Evolutionary conservation across 495 filamentous ascomycete species (phyloP), one percentile per base, ranked within the genome.

Genomic region (Mytilinidion resinicola): DNA sequence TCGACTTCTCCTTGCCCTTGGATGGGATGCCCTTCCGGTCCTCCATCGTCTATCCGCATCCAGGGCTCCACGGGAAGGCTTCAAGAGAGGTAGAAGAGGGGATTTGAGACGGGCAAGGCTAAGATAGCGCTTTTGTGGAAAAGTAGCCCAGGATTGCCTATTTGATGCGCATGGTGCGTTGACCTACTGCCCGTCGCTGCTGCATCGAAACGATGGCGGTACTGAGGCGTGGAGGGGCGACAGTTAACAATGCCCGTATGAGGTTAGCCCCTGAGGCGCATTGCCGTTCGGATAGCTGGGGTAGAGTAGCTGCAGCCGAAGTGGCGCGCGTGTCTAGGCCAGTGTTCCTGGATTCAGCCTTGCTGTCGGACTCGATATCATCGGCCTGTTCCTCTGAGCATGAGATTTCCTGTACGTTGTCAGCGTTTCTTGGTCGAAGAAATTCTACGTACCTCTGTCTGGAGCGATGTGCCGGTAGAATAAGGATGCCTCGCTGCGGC

Each of bases 101-200:
- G 49, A 50, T 44, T 57, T 47, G 20, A 39, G 57, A 60, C 54
- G n/a, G 53, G 49, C 19, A 61, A 61, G 55, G n/a, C 33, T 57
- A 54, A 47, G 42, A 56, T 15, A 48, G 42, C 34, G 39, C 53
- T 55, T 49, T 54, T 44, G 60, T 21, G 49, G 51, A 51, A 50
- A 44, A 37, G 50, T 42, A 53, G 58, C 57, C 51, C 57, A 57
- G 37, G 48, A 47, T 61, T 61, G 58, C 62, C 58, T 61, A 61
- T 33, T 59, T 50, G 44, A 59, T 52, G 51, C 51, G 30, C 46
- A n/a, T 19, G 51, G 38, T 54, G 58, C 54, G 60, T 51, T 53
- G 61, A 58, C 52, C 39, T 53, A 55, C 50, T 54, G 46, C 35
- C 44, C 38, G 58, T 54, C 7, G 35, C 35, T 43, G 4, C 36